Base-by-base conservation (phyloP, 441 rosid species). In the Populus trichocarpa region DNA sequence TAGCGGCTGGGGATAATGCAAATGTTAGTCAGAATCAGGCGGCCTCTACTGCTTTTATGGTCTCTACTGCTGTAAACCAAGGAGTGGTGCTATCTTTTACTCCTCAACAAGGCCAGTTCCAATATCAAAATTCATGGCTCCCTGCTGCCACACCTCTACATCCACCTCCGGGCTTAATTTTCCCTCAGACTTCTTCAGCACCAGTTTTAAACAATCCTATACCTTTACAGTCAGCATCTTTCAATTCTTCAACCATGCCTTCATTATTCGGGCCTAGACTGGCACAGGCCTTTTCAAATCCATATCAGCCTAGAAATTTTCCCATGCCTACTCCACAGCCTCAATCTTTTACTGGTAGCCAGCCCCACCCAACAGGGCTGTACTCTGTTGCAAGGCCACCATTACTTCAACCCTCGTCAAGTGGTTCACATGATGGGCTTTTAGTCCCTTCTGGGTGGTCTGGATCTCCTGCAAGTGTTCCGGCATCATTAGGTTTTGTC, bases 51-150 rank as follows among this genome's bases (percentile, higher is more conserved):
- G 79, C 83, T 42, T 70, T 32, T 75, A 22, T 74, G 70, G 71
- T 65, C 30, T 67, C 76, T 61, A 71, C 82, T 69, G 72, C 75
- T 66, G 77, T 81, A 70, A 81, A 83, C 66, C 86, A 74, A 64
- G 87, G 76, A 82, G 77, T 77, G 12, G 79, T 75, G 46, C 89
- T 85, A 25, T 80, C 76, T 20, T 66, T 69, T 83, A 78, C 88
- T 80, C 81, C 90, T 70, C 80, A 69, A 18, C 88, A 86, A 73
- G 85, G 83, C 75, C 94, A 88, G 77, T 75, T 88, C 81, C 94
- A 87, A 73, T 85, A 78, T 57, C 88, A 83, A 64, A 84, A 83
- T 73, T 86, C 86, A 46, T 83, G 89, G 85, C 75, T 86, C 66
- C 78, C 81, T 14, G 69, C 76, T 40, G 78, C 78, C 77, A 69